Conservation (phyloP, 2,329 filamentous ascomycete genomes). For the Hypoxylon sp. region DNA sequence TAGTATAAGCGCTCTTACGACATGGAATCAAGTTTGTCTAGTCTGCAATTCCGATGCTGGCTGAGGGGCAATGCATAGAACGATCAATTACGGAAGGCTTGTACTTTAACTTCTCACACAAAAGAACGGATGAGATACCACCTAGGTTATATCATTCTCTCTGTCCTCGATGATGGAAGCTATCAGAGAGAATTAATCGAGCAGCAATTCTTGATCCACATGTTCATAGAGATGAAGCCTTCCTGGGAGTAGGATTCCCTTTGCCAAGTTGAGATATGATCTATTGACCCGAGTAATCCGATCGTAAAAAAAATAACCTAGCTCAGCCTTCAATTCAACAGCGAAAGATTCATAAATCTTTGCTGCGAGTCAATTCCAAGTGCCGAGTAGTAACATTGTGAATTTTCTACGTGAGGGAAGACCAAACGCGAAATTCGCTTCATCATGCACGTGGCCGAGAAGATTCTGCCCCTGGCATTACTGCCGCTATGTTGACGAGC, state of each 20-base stretch:
- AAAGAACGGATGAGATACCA: background rate
- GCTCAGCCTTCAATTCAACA: background rate
- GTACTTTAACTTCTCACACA: background rate
- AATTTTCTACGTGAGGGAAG: background rate
- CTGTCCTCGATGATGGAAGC: background rate
- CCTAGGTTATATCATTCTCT: background rate
- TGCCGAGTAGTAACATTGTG: background rate
- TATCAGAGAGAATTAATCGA: background rate
- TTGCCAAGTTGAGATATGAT: background rate
- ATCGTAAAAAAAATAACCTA: background rate
- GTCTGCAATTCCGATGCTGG: background rate
- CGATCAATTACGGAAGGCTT: background rate
- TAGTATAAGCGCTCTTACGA: background rate
- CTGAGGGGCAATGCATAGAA: conserved; percentile 6
- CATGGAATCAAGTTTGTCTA: conserved; percentile 8
- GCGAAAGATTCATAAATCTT: background rate
- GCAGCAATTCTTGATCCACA: background rate
- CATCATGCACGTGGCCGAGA: background rate
- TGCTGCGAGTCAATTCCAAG: background rate
- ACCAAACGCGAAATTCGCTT: background rate
- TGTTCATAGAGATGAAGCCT: background rate
- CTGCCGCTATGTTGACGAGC: background rate
- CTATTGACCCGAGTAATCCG: background rate
- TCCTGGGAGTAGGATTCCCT: background rate
- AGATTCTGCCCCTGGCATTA: background rate